phyloP scores from a whole-genome alignment of 1,139 yeast species.

The Debaryomyces subglobosus region DNA sequence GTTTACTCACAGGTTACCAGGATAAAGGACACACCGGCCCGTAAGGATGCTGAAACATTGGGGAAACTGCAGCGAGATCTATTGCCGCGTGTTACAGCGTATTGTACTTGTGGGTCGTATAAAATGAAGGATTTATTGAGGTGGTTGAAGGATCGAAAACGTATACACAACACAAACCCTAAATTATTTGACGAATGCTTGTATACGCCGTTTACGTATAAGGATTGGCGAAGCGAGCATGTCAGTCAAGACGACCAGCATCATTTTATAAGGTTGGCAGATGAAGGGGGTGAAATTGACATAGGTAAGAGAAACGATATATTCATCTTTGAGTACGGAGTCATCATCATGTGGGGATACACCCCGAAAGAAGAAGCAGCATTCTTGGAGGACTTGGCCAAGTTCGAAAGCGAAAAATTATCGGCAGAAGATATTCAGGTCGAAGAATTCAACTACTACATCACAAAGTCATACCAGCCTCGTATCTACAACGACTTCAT shows the following conservation, averaged over 20 bases:
- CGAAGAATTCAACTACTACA: slow-evolving; percentile 92
- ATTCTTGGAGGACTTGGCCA: slow-evolving; percentile 79
- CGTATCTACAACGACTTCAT: slow-evolving; percentile 94
- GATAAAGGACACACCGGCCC: slow-evolving; percentile 87
- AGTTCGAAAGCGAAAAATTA: slow-evolving; percentile 87
- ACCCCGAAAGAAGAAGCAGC: slow-evolving; percentile 81
- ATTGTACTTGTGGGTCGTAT: slow-evolving; percentile 93
- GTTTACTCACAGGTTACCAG: slow-evolving; percentile 83
- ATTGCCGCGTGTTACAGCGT: slow-evolving; percentile 90
- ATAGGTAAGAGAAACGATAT: slow-evolving; percentile 78
- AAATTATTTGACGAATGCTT: slow-evolving; percentile 91
- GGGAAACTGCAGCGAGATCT: slow-evolving; percentile 87
- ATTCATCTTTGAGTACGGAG: slow-evolving; percentile 93
- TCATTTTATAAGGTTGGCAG: slow-evolving; percentile 72
- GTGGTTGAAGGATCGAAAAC: slow-evolving; percentile 81
- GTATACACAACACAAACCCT: slow-evolving; percentile 77
- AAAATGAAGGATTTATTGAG: slow-evolving; percentile 82
- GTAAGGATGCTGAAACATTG: slow-evolving; percentile 90
- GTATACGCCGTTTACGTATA: slow-evolving; percentile 85
- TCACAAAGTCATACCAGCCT: slow-evolving; percentile 91
- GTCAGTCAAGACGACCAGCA: slow-evolving; percentile 35
- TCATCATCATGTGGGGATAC: slow-evolving; percentile 94
- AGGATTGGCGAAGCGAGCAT: slow-evolving; percentile 67
- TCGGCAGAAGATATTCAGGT: slow-evolving; percentile 89
- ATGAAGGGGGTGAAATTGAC: slow-evolving; percentile 93